Percentiles rank a stretch among this genome's conserved stretches.
Evolutionary conservation across 257 asterid genomes (phyloP).

Genomic region (Capsicum chinense): DNA sequence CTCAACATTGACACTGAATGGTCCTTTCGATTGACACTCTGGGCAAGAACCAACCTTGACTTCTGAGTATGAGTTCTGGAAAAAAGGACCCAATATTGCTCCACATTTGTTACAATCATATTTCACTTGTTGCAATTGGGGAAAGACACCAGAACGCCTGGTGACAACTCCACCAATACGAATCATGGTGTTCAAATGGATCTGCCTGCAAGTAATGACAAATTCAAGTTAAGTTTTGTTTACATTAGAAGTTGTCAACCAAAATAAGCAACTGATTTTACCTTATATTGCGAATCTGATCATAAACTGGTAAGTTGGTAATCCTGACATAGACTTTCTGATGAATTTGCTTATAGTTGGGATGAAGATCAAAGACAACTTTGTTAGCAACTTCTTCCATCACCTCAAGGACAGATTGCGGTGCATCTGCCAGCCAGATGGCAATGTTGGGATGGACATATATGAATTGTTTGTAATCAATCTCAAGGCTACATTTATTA

Average conservation of each 20-base stretch:
- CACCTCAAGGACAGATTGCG: constrained; percentile 96
- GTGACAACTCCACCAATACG: constrained; percentile 99
- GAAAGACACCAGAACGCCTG: constrained; percentile 95
- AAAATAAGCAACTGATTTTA: constrained; percentile 34
- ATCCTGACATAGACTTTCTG: constrained; percentile 86
- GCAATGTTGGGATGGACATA: constrained; percentile 89
- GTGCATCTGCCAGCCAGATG: constrained; percentile 99
- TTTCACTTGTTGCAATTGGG: constrained; percentile 95
- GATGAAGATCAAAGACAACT: constrained; percentile 81
- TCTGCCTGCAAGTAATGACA: constrained; percentile 67
- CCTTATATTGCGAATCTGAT: constrained; percentile 97
- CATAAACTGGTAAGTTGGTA: constrained; percentile 92
- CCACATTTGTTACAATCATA: constrained; percentile 93
- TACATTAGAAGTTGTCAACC: constrained; percentile 25
- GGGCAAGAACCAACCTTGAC: constrained; percentile 98
- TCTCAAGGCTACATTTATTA: constrained; percentile 96
- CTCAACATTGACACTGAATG: constrained; percentile 90
- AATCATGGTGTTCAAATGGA: constrained; percentile 95
- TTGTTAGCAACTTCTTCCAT: constrained; percentile 98
- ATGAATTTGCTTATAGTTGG: constrained; percentile 85
- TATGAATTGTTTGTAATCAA: constrained; percentile 90
- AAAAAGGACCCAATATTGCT: constrained; percentile 88
- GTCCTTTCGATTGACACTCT: constrained; percentile 95
- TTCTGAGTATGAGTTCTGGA: constrained; percentile 97
- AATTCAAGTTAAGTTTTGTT: neutral